Base-by-base conservation (phyloP, 352 stramenopile species). In the Pythium rishiriense region DNA sequence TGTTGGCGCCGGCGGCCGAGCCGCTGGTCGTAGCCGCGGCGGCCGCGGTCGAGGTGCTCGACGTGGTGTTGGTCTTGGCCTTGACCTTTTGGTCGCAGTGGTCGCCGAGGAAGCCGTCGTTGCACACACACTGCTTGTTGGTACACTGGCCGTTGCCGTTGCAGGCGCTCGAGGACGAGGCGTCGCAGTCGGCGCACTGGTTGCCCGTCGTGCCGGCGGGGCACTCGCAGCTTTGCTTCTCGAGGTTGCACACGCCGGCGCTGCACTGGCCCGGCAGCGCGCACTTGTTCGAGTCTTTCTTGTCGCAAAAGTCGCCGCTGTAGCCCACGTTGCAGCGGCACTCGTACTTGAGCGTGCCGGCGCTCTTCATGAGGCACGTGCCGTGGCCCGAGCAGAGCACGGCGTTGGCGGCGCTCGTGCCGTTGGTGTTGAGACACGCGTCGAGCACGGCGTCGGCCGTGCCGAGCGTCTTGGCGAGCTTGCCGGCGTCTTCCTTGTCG, bases 251-350 rank as follows among this genome's bases (percentile, higher is more conserved):
- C 50, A 74, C 74, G 37, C 83, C 81, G 7, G 76, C 83, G 33
- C 72, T 76, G 63, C 81, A 92, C 61, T 92, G 83, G 24, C 83
- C 81, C 9, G 81, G 83, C 35, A 87, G 63, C 46, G 83, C 78
- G 65, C 83, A 92, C 66, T 88, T 87, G 79, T 90, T 90, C 43
- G 81, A 88, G 50, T 81, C 73, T n/a, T 87, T 76, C 7, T 62
- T 61, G 42, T 86, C 73, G 50, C 81, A 90, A 56, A 72, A 78
- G 56, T 78, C 66, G 5, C 78, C 78, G 41, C 73, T 85, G 81
- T 92, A 92, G 46, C 83, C 83, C n/a, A 79, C 52, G 66, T 89
- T 90, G 75, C 81, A 92, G 41, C 72, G 75, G 72, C 83, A 92
- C 42, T 66, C 77, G 75, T 90, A 92, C 41, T 74, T 60, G 52